Base-by-base conservation (phyloP, 148 eudicot genomes). In the Rhododendron henanense region DNA sequence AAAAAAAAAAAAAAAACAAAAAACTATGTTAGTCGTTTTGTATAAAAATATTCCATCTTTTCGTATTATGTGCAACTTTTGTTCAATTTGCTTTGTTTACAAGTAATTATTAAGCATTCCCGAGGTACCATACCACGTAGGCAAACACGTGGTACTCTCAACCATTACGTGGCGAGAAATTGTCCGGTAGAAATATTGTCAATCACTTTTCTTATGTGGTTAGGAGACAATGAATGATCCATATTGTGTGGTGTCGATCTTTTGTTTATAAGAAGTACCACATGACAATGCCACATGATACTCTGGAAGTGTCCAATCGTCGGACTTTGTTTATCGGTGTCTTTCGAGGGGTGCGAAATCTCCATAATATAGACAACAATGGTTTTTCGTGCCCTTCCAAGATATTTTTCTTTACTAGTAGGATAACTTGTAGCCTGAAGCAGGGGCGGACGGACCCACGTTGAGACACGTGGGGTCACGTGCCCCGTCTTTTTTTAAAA, bases 31-130 rank as follows among this genome's bases (percentile, higher is more conserved):
- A 55, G 5, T 45, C 2, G 7, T 33, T n/a, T 4, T 63, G 14
- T 31, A 83, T 69, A 84, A 50, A 84, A 71, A 71, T 65, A 19
- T 10, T 67, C 5, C 19, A 71, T 71, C 76, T 71, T 83, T 61
- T 82, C 31, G 69, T 41, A 16, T 83, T 19, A 23, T 47, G 76
- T 83, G 37, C 23, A 83, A 47, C 23, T 41, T 63, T 41, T 13
- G 84, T 39, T 14, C 33, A 65, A 37, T 37, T 57, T 37, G 37
- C 47, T 41, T 67, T 67, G 33, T 67, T 67, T 67, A 65, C 10
- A 0, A 18, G 61, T 16, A 55, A 3, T 55, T 55, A 16, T 55
- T 55, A 1, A 18, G 23, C 21, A 16, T 55, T 55, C 21, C 6
- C 0, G 21, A 3, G 21, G 44, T 41, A 41, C 44, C 44, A 41